These are phyloP conservation scores for Podosphaera xanthii DNA, from an alignment of 2,329 filamentous ascomycete species.

Conservation along the genomic window DNA sequence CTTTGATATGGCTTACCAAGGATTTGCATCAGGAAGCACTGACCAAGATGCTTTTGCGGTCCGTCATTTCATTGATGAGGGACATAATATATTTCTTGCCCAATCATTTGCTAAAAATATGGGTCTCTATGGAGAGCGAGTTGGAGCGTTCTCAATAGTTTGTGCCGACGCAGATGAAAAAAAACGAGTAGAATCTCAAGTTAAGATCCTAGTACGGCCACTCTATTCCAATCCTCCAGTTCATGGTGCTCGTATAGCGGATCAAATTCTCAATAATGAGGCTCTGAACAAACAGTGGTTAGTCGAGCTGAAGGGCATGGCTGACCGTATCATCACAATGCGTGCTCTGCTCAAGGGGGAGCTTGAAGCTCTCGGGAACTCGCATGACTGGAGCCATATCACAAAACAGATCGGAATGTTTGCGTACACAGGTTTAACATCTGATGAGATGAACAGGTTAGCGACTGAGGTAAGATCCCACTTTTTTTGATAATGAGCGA, in stretches of 20 bases:
- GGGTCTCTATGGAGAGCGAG: constrained; percentile 97
- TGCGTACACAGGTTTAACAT: constrained; percentile 79
- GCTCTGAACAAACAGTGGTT: constrained; percentile 85
- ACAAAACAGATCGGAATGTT: constrained; percentile 99
- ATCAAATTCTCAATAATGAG: constrained; percentile 71
- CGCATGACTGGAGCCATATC: constrained; percentile 98
- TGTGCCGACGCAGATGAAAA: constrained; percentile 71
- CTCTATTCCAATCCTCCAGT: constrained; percentile 97
- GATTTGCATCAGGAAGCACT: constrained; percentile 81
- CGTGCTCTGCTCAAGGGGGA: constrained; percentile 82
- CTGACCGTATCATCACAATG: constrained; percentile 98
- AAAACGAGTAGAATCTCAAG: constrained; percentile 85
- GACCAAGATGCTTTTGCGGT: constrained; percentile 85
- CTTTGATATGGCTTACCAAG: constrained; percentile 99
- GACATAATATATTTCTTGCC: constrained; percentile 67
- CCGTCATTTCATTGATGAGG: constrained; percentile 78
- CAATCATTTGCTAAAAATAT: constrained; percentile 99
- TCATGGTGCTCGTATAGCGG: constrained; percentile 84
- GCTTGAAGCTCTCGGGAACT: constrained; percentile 81
- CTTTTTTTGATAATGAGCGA: constrained; percentile 9
- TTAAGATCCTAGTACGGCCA: constrained; percentile 94
- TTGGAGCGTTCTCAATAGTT: constrained; percentile 87
- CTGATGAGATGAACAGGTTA: constrained; percentile 76
- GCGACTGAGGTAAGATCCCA: constrained; percentile 50
- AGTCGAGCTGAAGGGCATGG: constrained; percentile 93